Conservation (phyloP, 2,329 filamentous ascomycete genomes). For the Talaromyces islandicus region DNA sequence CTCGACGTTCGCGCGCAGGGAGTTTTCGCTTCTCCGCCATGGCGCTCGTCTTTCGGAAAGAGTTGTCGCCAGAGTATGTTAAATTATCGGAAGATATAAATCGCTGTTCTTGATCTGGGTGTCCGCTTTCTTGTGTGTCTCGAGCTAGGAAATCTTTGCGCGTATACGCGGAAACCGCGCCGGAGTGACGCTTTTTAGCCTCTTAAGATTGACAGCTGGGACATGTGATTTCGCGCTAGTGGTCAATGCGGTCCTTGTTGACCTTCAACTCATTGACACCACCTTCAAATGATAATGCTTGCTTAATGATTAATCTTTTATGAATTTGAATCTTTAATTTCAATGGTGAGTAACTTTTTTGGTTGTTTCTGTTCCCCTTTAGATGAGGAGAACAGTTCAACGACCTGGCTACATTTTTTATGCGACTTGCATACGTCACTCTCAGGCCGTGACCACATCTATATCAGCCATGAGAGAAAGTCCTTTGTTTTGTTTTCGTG, state of each 20-base stretch:
- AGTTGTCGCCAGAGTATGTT: neutral
- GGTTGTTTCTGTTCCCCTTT: neutral
- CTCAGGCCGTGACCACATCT: neutral
- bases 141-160: neutral
- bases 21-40: constrained; percentile 42
- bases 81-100: neutral
- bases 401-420: neutral
- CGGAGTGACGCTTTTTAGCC: neutral
- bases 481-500: neutral
- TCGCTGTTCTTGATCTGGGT: neutral
- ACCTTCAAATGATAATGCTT: neutral
- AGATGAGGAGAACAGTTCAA: neutral
- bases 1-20: constrained; percentile 38
- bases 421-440: neutral
- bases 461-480: neutral
- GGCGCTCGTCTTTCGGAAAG: neutral
- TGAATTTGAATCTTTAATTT: neutral
- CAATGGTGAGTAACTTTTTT: neutral
- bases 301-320: neutral
- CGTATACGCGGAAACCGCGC: neutral
- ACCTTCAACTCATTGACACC: neutral
- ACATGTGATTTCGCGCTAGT: neutral
- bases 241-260: neutral
- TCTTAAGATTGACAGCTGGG: neutral
- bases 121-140: neutral